phyloP scores from a whole-genome alignment of 2,329 filamentous ascomycete genomes.

The Claviceps fusiformis region DNA sequence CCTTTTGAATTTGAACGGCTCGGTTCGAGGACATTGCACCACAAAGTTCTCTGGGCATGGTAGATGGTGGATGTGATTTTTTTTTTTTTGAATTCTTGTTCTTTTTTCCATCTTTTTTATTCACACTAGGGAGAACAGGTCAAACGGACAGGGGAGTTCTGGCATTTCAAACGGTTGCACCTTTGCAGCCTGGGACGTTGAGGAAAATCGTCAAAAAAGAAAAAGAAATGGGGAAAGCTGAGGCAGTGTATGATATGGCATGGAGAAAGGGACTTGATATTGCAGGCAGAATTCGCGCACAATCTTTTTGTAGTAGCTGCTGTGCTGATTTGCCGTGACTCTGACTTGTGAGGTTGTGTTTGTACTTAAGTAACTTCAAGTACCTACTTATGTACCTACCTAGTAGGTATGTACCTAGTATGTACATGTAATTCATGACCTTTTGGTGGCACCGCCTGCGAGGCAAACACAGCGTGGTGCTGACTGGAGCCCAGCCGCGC shows the following conservation, averaged over 20 bases:
- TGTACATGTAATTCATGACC: no score
- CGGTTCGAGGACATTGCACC: conserved; percentile 67
- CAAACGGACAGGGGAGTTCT: background rate
- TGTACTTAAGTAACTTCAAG: no score
- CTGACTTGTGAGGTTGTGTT: no score
- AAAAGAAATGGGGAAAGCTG: background rate
- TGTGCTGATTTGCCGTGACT: no score
- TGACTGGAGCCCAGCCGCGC: background rate
- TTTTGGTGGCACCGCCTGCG: no score
- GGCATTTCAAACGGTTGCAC: background rate
- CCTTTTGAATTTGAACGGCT: conserved; percentile 77
- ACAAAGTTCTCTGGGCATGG: conserved; percentile 60
- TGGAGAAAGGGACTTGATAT: background rate
- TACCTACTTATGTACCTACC: no score
- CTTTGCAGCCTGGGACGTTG: background rate
- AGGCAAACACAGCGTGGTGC: background rate
- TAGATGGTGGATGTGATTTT: conserved; percentile 12
- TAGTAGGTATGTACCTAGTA: no score
- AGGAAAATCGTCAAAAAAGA: background rate
- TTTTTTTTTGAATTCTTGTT: background rate
- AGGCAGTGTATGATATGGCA: background rate
- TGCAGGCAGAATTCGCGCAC: no score
- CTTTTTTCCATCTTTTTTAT: background rate
- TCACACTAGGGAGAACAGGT: background rate
- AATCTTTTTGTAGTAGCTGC: no score